A percentile compares a stretch with the other conserved stretches of the same genome.
Evolutionary conservation across 805 yeast genomes (phyloP).

Genomic region (Pichia californica): DNA sequence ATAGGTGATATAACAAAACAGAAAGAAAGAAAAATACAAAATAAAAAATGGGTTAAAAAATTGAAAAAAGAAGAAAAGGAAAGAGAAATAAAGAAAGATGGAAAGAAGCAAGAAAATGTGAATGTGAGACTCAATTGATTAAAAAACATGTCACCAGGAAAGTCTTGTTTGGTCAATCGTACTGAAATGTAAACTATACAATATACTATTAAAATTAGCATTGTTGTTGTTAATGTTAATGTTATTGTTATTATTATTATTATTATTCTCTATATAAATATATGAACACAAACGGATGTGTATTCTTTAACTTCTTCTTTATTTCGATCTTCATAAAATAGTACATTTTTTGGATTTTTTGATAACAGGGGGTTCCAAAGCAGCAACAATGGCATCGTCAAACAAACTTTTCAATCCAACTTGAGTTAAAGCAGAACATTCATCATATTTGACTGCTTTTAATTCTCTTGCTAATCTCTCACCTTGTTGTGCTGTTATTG

Average conservation of each 20-base stretch:
- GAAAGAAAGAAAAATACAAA: slow-evolving; percentile 5
- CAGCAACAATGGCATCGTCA: slow-evolving; percentile 98
- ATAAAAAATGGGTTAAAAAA: no score
- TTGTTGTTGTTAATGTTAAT: no score
- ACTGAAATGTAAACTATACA: no score
- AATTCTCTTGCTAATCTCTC: slow-evolving; percentile 89
- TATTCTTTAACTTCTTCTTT: no score
- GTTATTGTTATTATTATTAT: no score
- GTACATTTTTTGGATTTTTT: slow-evolving; percentile 78
- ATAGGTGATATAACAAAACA: background rate
- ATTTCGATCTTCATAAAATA: slow-evolving; percentile 44
- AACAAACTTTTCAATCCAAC: slow-evolving; percentile 96
- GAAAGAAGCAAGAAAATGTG: slow-evolving; percentile 7
- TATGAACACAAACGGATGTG: no score
- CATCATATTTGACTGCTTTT: slow-evolving; percentile 94
- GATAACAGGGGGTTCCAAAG: slow-evolving; percentile 92
- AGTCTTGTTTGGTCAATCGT: no score
- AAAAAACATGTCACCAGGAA: no score
- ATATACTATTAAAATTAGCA: no score
- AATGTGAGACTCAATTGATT: no score
- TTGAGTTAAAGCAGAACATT: slow-evolving; percentile 96
- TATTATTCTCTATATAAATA: no score
- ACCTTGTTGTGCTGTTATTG: slow-evolving; percentile 82
- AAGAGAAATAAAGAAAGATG: slow-evolving; percentile 8
- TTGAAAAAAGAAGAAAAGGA: background rate